Base-by-base conservation (phyloP, 805 yeast genomes). In the Candida bentonensis region DNA sequence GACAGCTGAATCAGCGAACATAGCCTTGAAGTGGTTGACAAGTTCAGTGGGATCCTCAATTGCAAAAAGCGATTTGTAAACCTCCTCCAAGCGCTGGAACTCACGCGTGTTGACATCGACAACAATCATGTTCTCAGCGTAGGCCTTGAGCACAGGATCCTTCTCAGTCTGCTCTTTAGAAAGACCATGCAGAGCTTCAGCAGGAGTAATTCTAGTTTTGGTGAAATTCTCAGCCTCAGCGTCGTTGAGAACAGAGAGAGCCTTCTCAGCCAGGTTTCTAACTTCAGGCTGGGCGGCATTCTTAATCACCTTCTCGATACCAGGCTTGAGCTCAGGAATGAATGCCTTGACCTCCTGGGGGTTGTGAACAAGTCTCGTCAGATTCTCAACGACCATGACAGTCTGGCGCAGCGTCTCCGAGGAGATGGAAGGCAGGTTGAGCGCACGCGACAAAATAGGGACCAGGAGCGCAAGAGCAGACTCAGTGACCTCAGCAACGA, bases 401-500 rank as follows among this genome's bases (percentile, higher is more conserved):
- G 97, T 84, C 67, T 88, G 96, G 68, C 98, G 84, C 55, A 92
- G 74, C 63, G 89, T 94, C 61, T 89, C 97, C 67, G 92, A 96
- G 17, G 96, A 82, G 3, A 94, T 81, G 1, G 95, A 80, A 33
- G 89, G 76, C 68, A 82, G 76, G 56, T 81, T 82, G 57, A 89
- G 71, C 2, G 97, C 89, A 61, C 88, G 85, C 60, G 78, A 87
- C 56, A 89, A 74, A 52, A 88, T 88, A 41, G 98, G 98, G 40
- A 85, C 96, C 57, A 89, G 70, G 46, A 89, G 66, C 5, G 97
- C 76, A 54, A 89, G 70, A 3, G 94, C 94, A 3, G 97, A 94
- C 67, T 88, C 97, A 15, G 96, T 92, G 50, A 89, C 98, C 68
- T 92, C 98, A 41, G 98, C 95, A 42, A 89, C 97, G 62, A 89